Base-by-base conservation (phyloP, 768 basidiomycete species). In the Russula abietina region DNA sequence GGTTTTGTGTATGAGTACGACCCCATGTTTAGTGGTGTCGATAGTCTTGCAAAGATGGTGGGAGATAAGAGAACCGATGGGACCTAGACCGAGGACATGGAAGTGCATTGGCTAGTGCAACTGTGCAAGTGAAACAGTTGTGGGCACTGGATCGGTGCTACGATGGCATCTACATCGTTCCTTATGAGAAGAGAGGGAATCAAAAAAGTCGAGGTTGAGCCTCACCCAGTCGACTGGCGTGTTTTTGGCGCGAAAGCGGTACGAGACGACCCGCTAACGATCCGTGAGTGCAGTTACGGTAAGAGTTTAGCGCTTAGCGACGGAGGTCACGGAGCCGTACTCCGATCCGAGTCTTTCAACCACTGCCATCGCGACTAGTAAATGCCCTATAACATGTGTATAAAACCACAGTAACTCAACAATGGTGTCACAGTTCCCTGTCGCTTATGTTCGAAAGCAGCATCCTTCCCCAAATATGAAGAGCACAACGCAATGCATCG, bases 1-100 rank as follows among this genome's bases (percentile, higher is more conserved):
- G 2, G 74, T 78, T 69, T 81, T 85, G 74, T 89, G 82, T 60
- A 97, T 83, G 71, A 94, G 83, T 28, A 83, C 81, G 69, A 96
- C 78, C 48, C 80, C 71, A 67, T 85, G 79, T 17, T 74, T 68
- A 32, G 62, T 41, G 12, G 72, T 64, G 22, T 83, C 78, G 55
- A 91, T 77, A 57, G 77, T 73, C 55, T 78, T 78, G 45, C 90
- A 86, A 45, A 98, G 82, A 72, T 95, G 83, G 72, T 88, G 84
- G 17, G 93, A 81, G 66, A 98, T 66, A 62, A 98, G 83, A 32
- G 84, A 83, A 59, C 95, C 95, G 65, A 96, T 82, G 49, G 92
- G 81, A 54, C 93, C 93, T 46, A 93, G 73, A 68, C 93, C 93
- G 65, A 91, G 79, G 66, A 90, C 70, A 76, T 90, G 87, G 71